Percentiles rank a stretch among this genome's conserved stretches.
Conservation (phyloP, 163 green algal genomes). For the Chlorella variabilis region DNA sequence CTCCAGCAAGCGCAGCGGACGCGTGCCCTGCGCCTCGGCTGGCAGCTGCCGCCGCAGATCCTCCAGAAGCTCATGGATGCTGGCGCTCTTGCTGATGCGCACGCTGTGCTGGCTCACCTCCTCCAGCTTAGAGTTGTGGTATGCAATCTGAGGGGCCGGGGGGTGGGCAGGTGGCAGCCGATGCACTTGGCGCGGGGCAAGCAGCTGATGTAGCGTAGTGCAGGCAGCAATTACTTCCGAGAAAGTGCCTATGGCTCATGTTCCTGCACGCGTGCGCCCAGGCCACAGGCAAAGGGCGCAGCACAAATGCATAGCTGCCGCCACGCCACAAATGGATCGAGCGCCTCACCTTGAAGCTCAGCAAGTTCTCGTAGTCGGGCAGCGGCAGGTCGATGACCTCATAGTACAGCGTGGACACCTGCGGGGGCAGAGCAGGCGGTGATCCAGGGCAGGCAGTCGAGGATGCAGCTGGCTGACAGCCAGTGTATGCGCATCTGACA, state of each 20-base stretch:
- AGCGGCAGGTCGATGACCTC: constrained; percentile 95
- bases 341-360: constrained; percentile 62
- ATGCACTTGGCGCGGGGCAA: no score
- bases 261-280: no score
- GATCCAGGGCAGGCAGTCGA: no score
- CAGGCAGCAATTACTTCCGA: no score
- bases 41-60: constrained; percentile 69
- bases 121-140: constrained; percentile 78
- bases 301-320: no score
- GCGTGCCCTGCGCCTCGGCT: constrained; percentile 37
- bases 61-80: constrained; percentile 77
- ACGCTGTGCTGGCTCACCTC: constrained; percentile 77
- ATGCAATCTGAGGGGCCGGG: constrained; percentile 68
- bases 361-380: constrained; percentile 87
- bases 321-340: no score
- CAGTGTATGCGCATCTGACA: no score
- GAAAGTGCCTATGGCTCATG: no score
- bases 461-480: no score
- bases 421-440: neutral
- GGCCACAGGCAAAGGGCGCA: no score
- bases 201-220: no score
- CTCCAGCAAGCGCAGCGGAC: constrained; percentile 87
- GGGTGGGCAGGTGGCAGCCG: no score
- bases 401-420: constrained; percentile 84
- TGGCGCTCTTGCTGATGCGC: constrained; percentile 74